Evolutionary conservation across 1,284 basidiomycete genomes (phyloP), one percentile per base, ranked within the genome.

Genomic region (Heterobasidion occidentale): DNA sequence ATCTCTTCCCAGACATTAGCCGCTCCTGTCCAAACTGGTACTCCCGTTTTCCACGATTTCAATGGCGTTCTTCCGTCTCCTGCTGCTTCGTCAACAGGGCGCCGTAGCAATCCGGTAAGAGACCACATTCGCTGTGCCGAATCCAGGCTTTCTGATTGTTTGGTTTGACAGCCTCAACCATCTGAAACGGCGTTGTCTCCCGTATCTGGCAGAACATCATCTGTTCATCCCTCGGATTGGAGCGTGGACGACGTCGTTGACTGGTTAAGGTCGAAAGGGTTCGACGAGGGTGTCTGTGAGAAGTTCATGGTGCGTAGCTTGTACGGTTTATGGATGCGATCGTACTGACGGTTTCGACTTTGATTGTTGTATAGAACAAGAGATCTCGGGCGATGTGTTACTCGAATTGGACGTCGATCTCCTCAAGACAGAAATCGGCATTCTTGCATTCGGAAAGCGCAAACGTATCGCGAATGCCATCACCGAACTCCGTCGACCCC

Each of bases 371-470:
- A 27, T 67, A 90, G 94, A 97, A 71, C 95, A 99, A 81, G 96
- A 99, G 71, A 99, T 99, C 59, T 92, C 94, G 0, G 96, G 97
- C 14, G 97, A 99, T 65, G 91, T 98, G 20, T 80, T 99, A 5
- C 81, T 99, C 56, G 95, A 98, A 64, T 88, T 99, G 62, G 94
- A 98, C 64, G 85, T 88, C 52, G 90, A 89, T 64, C 78, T 97
- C 17, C 85, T 99, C 64, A 98, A 98, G 74, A 77, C 74, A n/a
- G 97, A 99, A 74, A 90, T 99, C 59, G 97, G 96, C 51, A 93
- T 99, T 61, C 75, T 82, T 60, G 93, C 94, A 2, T 98, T 97
- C 64, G 97, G 96, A 20, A 96, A 97, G 69, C 91, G 96, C 15
- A 83, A 93, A 68, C 86, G 94, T 54, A 94, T 99, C 56, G 88